These are phyloP conservation scores for Bidens hawaiensis DNA, from an alignment of 140 eudicot species.

Conservation along the genomic window DNA sequence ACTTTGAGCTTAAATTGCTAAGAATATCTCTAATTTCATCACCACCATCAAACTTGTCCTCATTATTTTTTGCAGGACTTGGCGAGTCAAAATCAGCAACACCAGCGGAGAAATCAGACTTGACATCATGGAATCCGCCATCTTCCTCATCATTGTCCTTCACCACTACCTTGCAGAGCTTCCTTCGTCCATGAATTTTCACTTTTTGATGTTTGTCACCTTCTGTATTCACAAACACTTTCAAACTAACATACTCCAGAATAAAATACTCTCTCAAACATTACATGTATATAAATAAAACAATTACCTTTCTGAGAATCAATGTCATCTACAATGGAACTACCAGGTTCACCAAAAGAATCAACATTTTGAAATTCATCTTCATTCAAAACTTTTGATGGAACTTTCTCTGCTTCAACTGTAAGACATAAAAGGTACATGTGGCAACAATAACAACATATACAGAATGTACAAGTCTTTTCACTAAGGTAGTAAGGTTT, in stretches of 20 bases:
- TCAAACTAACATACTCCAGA: background rate
- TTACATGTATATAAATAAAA: background rate
- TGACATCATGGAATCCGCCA: conserved; percentile 10
- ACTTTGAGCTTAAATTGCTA: conserved; percentile 61
- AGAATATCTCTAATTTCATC: conserved; percentile 83
- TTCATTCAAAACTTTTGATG: conserved; percentile 7
- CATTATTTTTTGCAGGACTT: conserved; percentile 30
- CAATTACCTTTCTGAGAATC: conserved; percentile 25
- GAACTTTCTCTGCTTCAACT: conserved; percentile 9
- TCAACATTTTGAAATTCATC: background rate
- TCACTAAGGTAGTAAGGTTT: too few species aligned
- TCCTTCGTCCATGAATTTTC: conserved; percentile 70
- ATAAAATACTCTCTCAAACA: conserved; percentile 6
- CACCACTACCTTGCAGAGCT: conserved; percentile 69
- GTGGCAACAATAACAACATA: background rate
- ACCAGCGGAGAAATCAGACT: conserved; percentile 23
- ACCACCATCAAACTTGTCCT: conserved; percentile 29
- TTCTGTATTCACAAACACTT: conserved; percentile 13
- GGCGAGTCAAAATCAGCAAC: conserved; percentile 68
- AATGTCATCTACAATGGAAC: conserved; percentile 21
- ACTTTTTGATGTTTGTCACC: conserved; percentile 43
- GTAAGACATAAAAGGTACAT: background rate
- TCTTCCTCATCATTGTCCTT: conserved; percentile 31
- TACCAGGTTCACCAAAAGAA: conserved; percentile 15
- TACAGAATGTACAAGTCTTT: background rate